A percentile compares a stretch with the other conserved stretches of the same genome.
Evolutionary conservation across 2,329 filamentous ascomycete genomes (phyloP).

Genomic region (Cryoendolithus antarcticus): DNA sequence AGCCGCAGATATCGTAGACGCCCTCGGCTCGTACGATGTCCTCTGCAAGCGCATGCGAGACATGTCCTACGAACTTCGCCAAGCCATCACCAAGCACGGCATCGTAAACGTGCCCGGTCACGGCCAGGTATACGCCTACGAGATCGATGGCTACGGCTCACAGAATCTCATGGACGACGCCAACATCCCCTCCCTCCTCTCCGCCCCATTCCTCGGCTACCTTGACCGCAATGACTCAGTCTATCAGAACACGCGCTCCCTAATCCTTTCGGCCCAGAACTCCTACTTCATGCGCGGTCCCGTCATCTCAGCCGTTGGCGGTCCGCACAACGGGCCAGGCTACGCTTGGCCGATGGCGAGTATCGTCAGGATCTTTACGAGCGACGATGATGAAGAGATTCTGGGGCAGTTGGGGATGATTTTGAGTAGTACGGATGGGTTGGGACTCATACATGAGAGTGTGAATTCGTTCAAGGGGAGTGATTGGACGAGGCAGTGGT

Average conservation of each 20-base stretch:
- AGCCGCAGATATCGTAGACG: constrained; percentile 40
- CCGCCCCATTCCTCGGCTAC: constrained; percentile 53
- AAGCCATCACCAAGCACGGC: constrained; percentile 33
- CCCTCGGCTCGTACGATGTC: constrained; percentile 33
- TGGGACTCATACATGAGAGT: constrained; percentile 41
- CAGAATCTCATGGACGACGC: constrained; percentile 58
- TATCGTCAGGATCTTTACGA: constrained; percentile 40
- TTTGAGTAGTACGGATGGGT: constrained; percentile 34
- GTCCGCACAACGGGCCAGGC: constrained; percentile 35
- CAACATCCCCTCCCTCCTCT: constrained; percentile 56
- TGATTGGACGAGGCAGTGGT: constrained; percentile 40
- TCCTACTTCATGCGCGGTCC: constrained; percentile 40
- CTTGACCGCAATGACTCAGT: constrained; percentile 26
- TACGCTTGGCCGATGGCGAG: constrained; percentile 40
- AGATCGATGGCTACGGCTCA: constrained; percentile 35
- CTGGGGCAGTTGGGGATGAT: constrained; percentile 31
- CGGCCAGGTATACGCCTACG: constrained; percentile 35
- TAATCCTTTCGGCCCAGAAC: constrained; percentile 34
- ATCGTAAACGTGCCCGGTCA: constrained; percentile 26
- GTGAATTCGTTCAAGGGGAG: constrained; percentile 35
- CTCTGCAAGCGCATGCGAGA: constrained; percentile 45
- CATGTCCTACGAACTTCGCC: constrained; percentile 36
- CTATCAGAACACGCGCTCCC: constrained; percentile 34
- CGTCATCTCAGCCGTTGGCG: constrained; percentile 36
- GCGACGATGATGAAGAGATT: constrained; percentile 35